Evolutionary conservation across 768 basidiomycete genomes (phyloP).

Genomic region (Boletus rufocinnamomeus): DNA sequence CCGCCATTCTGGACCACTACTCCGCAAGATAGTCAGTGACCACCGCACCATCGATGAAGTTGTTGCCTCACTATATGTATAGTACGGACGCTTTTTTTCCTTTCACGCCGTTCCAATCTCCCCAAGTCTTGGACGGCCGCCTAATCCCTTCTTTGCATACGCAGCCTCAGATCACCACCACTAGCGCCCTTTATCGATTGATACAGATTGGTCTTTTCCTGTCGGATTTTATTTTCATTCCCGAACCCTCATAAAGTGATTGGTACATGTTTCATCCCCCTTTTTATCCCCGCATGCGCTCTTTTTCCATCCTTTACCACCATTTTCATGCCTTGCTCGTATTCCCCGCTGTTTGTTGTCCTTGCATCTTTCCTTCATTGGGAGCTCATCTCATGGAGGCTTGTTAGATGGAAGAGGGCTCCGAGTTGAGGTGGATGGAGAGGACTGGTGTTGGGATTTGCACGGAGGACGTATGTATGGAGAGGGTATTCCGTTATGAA

Average conservation of each 20-base stretch:
- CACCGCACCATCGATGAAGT: conserved; percentile 32
- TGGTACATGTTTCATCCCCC: conserved; percentile 26
- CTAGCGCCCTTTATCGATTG: conserved; percentile 38
- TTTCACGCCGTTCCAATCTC: conserved; percentile 47
- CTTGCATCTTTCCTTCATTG: conserved; percentile 65
- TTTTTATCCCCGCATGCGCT: conserved; percentile 25
- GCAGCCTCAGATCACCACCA: conserved; percentile 24
- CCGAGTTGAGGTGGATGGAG: conserved; percentile 34
- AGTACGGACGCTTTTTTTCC: conserved; percentile 73
- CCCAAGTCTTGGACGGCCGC: conserved; percentile 30
- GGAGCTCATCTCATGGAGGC: conserved; percentile 46
- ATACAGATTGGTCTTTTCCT: conserved; percentile 29
- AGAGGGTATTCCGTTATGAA: conserved; percentile 5
- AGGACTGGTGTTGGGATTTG: conserved; percentile 7
- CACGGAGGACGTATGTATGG: conserved; percentile 1
- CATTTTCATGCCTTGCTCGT: conserved; percentile 29
- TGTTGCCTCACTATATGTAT: conserved; percentile 45
- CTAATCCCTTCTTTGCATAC: conserved; percentile 31
- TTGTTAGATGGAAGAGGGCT: conserved; percentile 74
- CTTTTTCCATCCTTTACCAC: conserved; percentile 20
- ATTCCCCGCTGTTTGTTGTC: conserved; percentile 53
- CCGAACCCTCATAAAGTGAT: conserved; percentile 20
- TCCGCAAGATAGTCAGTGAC: conserved; percentile 22
- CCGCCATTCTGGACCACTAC: conserved; percentile 21
- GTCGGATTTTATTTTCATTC: conserved; percentile 32